Evolutionary conservation across 23 red algal genomes (phyloP).

Genomic region (Gracilariopsis chorda): DNA sequence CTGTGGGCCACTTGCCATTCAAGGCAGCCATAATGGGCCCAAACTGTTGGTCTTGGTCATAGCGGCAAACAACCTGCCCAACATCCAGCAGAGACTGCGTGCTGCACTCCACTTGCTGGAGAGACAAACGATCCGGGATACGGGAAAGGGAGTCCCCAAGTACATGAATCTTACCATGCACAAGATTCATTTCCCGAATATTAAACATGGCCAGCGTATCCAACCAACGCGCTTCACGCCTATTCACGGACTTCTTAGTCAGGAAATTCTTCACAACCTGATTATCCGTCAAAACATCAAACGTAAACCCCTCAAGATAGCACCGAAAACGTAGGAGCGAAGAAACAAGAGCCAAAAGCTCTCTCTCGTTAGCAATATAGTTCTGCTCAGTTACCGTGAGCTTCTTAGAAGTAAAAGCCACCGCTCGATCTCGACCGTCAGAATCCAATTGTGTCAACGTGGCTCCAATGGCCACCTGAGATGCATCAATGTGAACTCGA

Average conservation of each 20-base stretch:
- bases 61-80: background rate
- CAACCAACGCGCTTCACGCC: background rate
- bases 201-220: background rate
- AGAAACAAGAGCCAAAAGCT: slow-evolving; percentile 11
- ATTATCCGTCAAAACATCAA: slow-evolving; percentile 48
- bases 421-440: background rate
- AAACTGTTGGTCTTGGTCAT: background rate
- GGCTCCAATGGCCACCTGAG: background rate
- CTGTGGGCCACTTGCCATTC: too few species aligned
- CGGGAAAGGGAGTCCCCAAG: background rate
- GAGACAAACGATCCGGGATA: background rate
- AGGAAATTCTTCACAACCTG: slow-evolving; percentile 18
- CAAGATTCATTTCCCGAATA: background rate
- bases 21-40: too few species aligned
- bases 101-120: too few species aligned
- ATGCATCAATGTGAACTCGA: slow-evolving; percentile 8
- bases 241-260: background rate
- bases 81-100: background rate
- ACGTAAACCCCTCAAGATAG: background rate
- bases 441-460: slow-evolving; percentile 7
- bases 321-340: slow-evolving; percentile 16
- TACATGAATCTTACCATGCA: slow-evolving; percentile 15
- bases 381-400: background rate
- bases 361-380: slow-evolving; percentile 21
- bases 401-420: slow-evolving; percentile 18